These are phyloP conservation scores for Onygena corvina DNA, from an alignment of 2,329 filamentous ascomycete species.

Conservation along the genomic window DNA sequence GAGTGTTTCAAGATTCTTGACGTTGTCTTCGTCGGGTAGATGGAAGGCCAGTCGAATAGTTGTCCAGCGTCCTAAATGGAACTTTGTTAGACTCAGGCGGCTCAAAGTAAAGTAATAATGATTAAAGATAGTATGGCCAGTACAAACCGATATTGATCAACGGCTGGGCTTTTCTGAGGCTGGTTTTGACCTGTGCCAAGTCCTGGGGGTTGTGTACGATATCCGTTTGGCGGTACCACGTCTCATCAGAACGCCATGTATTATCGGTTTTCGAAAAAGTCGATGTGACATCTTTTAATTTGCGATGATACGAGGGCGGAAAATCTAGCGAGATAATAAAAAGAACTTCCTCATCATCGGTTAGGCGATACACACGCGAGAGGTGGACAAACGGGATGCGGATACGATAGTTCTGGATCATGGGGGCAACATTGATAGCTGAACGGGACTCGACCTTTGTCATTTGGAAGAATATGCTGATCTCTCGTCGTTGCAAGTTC, in stretches of 20 bases:
- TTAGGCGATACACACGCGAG: conserved; percentile 27
- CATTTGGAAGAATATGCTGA: conserved; percentile 38
- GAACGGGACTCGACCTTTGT: conserved; percentile 17
- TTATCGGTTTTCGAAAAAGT: conserved; percentile 34
- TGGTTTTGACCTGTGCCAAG: conserved; percentile 29
- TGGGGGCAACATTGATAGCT: neutral
- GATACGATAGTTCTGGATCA: conserved; percentile 29
- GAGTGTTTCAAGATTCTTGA: conserved; percentile 34
- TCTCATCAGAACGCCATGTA: conserved; percentile 45
- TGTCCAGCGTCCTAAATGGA: conserved; percentile 46
- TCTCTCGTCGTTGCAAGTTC: conserved; percentile 34
- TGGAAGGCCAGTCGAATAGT: conserved; percentile 44
- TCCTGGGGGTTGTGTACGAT: conserved; percentile 39
- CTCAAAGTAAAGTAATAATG: conserved; percentile 15
- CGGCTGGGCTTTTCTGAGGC: conserved; percentile 39
- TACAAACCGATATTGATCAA: conserved; percentile 48
- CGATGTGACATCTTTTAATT: conserved; percentile 22
- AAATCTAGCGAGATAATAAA: conserved; percentile 32
- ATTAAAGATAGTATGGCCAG: conserved; percentile 6
- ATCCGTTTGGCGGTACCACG: conserved; percentile 54
- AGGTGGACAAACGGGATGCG: conserved; percentile 37
- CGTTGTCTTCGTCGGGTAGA: conserved; percentile 18
- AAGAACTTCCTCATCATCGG: conserved; percentile 16
- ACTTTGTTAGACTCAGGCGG: conserved; percentile 7
- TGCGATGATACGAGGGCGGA: conserved; percentile 37